Conservation (phyloP, 179 eudicot species). For the Amaranthus tricolor region DNA sequence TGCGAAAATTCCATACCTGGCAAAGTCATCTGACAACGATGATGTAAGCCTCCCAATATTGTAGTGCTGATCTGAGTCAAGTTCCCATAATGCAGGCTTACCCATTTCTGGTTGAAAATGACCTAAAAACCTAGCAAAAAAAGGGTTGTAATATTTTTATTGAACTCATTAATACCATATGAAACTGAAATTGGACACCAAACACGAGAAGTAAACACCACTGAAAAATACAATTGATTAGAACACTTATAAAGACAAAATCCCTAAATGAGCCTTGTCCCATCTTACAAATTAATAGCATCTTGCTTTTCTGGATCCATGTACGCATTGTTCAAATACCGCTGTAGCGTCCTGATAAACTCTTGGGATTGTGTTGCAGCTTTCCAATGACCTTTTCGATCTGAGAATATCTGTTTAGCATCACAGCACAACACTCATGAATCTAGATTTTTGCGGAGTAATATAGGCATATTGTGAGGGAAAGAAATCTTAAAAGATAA, state of each 20-base stretch:
- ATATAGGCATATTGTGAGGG: neutral
- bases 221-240: neutral
- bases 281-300: slow-evolving; percentile 91
- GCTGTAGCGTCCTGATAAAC: slow-evolving; percentile 78
- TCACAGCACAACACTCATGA: slow-evolving; percentile 3
- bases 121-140: slow-evolving; percentile 74
- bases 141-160: neutral
- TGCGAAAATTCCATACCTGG: slow-evolving; percentile 49
- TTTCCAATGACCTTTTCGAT: slow-evolving; percentile 92
- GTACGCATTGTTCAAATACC: slow-evolving; percentile 92
- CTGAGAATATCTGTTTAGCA: slow-evolving; percentile 68
- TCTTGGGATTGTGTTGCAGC: slow-evolving; percentile 97
- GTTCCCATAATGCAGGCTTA: slow-evolving; percentile 90
- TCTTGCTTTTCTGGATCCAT: slow-evolving; percentile 97
- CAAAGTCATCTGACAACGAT: slow-evolving; percentile 47
- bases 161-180: neutral
- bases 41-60: slow-evolving; percentile 62
- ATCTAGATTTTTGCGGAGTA: neutral
- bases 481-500: slow-evolving; percentile 1
- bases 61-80: slow-evolving; percentile 80
- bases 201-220: neutral
- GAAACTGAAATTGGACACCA: too few species aligned
- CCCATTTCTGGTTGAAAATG: slow-evolving; percentile 83
- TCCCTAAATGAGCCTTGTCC: neutral
- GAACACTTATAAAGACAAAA: too few species aligned